Conservation (phyloP, 805 yeast species). For the Myxozyma mucilagina region DNA sequence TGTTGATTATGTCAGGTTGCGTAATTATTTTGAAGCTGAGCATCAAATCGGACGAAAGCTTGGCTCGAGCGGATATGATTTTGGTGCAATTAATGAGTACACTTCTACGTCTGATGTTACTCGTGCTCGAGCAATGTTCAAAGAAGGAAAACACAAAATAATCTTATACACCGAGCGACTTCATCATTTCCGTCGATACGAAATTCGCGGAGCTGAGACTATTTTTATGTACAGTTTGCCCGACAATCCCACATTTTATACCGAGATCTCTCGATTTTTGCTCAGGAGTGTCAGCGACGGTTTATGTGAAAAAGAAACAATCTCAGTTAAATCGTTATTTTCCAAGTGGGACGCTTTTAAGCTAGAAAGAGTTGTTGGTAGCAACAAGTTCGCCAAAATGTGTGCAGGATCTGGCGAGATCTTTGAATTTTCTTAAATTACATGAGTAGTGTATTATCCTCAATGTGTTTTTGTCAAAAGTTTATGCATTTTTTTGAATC, state of each 20-base stretch:
- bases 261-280: conserved; percentile 64
- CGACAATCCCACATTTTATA: conserved; percentile 77
- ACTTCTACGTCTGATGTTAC: conserved; percentile 69
- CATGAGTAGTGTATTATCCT: not conserved
- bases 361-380: conserved; percentile 83
- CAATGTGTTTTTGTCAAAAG: not conserved
- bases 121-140: conserved; percentile 68
- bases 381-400: conserved; percentile 65
- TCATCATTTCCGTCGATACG: conserved; percentile 87
- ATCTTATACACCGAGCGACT: conserved; percentile 91
- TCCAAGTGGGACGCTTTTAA: conserved; percentile 78
- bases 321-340: conserved; percentile 59
- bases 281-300: conserved; percentile 52
- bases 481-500: not conserved
- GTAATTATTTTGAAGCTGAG: conserved; percentile 57
- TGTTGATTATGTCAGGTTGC: conserved; percentile 77
- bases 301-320: conserved; percentile 56
- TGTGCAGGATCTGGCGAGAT: conserved; percentile 70
- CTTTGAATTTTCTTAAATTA: conserved; percentile 59
- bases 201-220: conserved; percentile 79
- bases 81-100: conserved; percentile 55
- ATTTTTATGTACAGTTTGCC: conserved; percentile 84
- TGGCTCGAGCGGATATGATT: conserved; percentile 56
- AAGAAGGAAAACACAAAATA: conserved; percentile 60
- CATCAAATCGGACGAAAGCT: conserved; percentile 49